Base-by-base conservation (phyloP, 192 early-diverging fungal species). In the Kappamyces sp. region DNA sequence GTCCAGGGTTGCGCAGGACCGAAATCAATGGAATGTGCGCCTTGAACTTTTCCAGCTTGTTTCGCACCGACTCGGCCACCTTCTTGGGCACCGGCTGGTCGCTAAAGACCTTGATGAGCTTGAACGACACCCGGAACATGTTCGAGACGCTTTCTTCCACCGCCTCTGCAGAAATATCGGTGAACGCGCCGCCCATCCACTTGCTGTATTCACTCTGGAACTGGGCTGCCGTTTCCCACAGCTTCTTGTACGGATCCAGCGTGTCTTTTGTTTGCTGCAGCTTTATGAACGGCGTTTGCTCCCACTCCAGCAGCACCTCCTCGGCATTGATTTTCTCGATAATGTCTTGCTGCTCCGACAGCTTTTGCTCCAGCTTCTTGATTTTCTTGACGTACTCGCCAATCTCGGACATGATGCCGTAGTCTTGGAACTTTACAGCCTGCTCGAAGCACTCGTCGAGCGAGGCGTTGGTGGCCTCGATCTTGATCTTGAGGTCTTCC, bases 241-340 rank as follows among this genome's bases (percentile, higher is more conserved):
- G 60, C 57, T 79, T 77, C 49, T 79, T 77, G 63, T 76, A 83
- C 9, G 80, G 80, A 47, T 76, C 79, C 10, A 83, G 65, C 12
- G 69, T 48, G 31, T 83, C 80, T 6, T 74, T 47, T 5, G 77
- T 78, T 61, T 81, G 73, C 49, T 71, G 66, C 23, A 73, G 68
- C 61, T 78, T 77, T 8, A 51, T 55, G 65, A 83, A 83, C 12
- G 66, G 55, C 0, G 80, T 81, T 50, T 74, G 75, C 31, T 81
- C 80, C 77, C 77, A 83, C 52, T 81, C 80, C 3, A 83, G 65
- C 32, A 83, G 68, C 58, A 82, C 78, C 52, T 83, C 80, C 60
- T 83, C 80, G 2, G 64, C 63, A 41, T 83, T 83, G 41, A 80
- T 83, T 38, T 64, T 59, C 2, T 46, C 12, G 23, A 78, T 65